Evolutionary conservation across 805 yeast genomes (phyloP).

Genomic region (Blastobotrys robertii): DNA sequence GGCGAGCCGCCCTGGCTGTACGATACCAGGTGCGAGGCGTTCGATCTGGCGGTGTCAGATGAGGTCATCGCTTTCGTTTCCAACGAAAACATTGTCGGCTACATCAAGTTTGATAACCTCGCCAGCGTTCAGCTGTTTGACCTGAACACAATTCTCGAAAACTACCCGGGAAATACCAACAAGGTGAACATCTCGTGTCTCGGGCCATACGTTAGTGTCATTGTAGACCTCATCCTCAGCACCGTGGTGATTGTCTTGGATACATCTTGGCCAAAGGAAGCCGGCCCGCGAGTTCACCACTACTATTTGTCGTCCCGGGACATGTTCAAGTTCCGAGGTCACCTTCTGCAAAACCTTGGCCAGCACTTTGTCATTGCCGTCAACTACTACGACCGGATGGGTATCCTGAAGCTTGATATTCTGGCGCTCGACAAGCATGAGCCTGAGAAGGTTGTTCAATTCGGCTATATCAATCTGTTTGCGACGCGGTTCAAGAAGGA

Average conservation of each 20-base stretch:
- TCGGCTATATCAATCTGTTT: conserved; percentile 1
- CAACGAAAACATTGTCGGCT: conserved; percentile 1
- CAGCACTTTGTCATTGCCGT: neutral
- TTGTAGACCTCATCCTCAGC: neutral
- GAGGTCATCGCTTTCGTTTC: conserved; percentile 8
- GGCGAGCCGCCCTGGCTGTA: conserved; percentile 7
- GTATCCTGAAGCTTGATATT: conserved; percentile 2
- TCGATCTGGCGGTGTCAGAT: conserved; percentile 8
- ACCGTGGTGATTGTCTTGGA: neutral
- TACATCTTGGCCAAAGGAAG: neutral
- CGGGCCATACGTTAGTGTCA: conserved; percentile 2
- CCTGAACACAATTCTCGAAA: conserved; percentile 1
- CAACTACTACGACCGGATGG: conserved; percentile 3
- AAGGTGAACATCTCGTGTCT: conserved; percentile 1
- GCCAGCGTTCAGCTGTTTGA: neutral
- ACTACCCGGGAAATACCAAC: conserved; percentile 1
- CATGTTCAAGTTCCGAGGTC: neutral
- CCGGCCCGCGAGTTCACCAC: neutral
- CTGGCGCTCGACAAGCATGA: neutral
- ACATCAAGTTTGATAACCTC: conserved; percentile 1
- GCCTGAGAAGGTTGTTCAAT: neutral
- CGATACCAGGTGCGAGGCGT: conserved; percentile 7
- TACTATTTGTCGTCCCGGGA: conserved; percentile 3
- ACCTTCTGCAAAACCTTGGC: neutral
- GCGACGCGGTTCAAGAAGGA: conserved; percentile 1